These are phyloP conservation scores for Friedmanniomyces simplex DNA, from an alignment of 495 filamentous ascomycete genomes.

Conservation along the genomic window DNA sequence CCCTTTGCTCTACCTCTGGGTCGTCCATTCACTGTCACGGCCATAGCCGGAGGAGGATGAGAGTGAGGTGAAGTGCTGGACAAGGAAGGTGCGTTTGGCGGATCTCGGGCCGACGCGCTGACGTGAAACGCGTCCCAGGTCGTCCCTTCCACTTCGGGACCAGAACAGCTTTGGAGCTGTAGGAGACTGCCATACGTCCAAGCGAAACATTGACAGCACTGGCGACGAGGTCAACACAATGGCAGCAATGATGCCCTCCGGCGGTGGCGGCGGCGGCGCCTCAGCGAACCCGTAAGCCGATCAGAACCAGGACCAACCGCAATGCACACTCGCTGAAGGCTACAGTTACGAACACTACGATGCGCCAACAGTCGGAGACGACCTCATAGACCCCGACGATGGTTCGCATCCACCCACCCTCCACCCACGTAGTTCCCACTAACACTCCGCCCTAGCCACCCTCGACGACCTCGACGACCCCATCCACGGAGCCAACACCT, in stretches of 20 bases:
- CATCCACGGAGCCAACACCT: constrained; percentile 43
- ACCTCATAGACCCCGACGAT: constrained; percentile 93
- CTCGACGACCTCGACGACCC: constrained; percentile 93
- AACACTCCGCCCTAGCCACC: constrained; percentile 41
- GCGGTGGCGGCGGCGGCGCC: background rate
- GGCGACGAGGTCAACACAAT: background rate
- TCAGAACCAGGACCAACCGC: background rate
- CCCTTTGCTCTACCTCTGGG: too few relatives aligned
- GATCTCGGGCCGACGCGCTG: too few relatives aligned
- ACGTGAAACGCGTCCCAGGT: too few relatives aligned
- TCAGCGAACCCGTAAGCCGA: constrained; percentile 14
- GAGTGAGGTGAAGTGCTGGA: too few relatives aligned
- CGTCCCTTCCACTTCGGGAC: too few relatives aligned
- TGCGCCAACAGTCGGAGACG: constrained; percentile 58
- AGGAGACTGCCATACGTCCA: too few relatives aligned
- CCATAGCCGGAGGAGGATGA: too few relatives aligned
- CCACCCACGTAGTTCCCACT: background rate
- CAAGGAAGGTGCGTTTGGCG: too few relatives aligned
- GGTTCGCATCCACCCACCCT: constrained; percentile 39
- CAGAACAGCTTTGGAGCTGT: too few relatives aligned
- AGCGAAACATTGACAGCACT: too few relatives aligned
- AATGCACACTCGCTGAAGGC: background rate
- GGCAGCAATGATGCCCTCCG: background rate
- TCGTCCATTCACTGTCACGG: too few relatives aligned
- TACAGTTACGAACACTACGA: constrained; percentile 47